Conservation (phyloP, 1,284 basidiomycete genomes). For the Pyrrhoderma noxium region DNA sequence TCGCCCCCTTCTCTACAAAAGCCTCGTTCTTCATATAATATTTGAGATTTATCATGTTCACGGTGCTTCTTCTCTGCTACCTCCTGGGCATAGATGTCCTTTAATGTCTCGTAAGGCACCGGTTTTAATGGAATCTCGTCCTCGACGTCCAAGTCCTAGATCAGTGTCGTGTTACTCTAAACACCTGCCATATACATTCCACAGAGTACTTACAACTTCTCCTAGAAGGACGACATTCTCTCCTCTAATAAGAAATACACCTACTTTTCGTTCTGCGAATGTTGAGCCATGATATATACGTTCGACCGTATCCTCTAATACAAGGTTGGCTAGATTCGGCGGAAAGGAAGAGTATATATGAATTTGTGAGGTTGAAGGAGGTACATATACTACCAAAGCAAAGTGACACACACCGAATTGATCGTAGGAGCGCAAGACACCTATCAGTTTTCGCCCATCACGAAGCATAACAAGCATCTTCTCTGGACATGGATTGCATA, state of each 20-base stretch:
- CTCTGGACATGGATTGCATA: slow-evolving; percentile 45
- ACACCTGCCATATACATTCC: slow-evolving; percentile 11
- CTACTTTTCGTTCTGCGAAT: slow-evolving; percentile 80
- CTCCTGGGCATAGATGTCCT: slow-evolving; percentile 67
- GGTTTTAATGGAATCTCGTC: slow-evolving; percentile 79
- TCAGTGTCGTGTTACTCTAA: slow-evolving; percentile 16
- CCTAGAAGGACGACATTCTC: slow-evolving; percentile 98
- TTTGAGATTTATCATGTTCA: slow-evolving; percentile 67
- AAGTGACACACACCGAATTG: slow-evolving; percentile 88
- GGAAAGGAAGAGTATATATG: not conserved
- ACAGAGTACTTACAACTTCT: slow-evolving; percentile 76
- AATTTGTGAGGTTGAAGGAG: not conserved
- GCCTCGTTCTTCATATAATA: slow-evolving; percentile 71
- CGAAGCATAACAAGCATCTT: slow-evolving; percentile 97
- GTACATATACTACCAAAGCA: no score
- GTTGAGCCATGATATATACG: slow-evolving; percentile 75
- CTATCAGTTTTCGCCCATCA: slow-evolving; percentile 94
- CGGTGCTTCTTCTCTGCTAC: slow-evolving; percentile 58
- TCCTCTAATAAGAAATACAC: slow-evolving; percentile 91
- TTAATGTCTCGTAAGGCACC: slow-evolving; percentile 64
- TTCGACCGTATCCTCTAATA: slow-evolving; percentile 86
- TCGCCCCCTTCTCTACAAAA: slow-evolving; percentile 87
- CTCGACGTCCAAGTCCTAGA: slow-evolving; percentile 93
- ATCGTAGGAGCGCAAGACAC: slow-evolving; percentile 95
- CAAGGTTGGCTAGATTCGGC: slow-evolving; percentile 73